Evolutionary conservation across 495 filamentous ascomycete genomes (phyloP).

Genomic region (Margaritispora aquatica): DNA sequence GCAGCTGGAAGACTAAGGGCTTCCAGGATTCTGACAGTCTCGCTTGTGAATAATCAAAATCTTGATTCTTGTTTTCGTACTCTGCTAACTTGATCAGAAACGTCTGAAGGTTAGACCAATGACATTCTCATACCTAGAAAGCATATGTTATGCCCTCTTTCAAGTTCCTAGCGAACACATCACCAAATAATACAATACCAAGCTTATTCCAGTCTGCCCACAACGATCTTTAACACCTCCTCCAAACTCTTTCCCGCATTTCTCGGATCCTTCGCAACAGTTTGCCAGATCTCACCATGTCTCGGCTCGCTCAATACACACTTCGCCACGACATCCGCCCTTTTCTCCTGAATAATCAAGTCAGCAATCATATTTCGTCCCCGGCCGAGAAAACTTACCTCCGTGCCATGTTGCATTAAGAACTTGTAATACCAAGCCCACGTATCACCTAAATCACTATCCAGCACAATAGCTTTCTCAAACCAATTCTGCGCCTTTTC

Average conservation of each 20-base stretch:
- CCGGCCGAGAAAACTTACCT: conserved; percentile 29
- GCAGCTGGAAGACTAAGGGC: too few relatives aligned
- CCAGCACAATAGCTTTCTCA: conserved; percentile 83
- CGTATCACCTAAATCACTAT: conserved; percentile 81
- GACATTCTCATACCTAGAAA: too few relatives aligned
- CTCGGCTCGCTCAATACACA: conserved; percentile 72
- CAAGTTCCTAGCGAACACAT: too few relatives aligned
- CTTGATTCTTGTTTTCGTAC: too few relatives aligned
- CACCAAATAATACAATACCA: neutral
- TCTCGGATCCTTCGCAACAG: conserved; percentile 74
- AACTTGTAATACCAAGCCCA: conserved; percentile 99
- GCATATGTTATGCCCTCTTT: too few relatives aligned
- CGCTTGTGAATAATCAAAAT: too few relatives aligned
- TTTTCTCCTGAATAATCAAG: conserved; percentile 58
- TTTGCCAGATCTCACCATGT: conserved; percentile 91
- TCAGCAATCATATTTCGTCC: conserved; percentile 8
- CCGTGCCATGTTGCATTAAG: conserved; percentile 80
- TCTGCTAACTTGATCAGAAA: too few relatives aligned
- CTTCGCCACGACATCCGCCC: conserved; percentile 69
- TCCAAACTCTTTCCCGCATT: conserved; percentile 67
- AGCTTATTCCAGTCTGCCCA: conserved; percentile 43
- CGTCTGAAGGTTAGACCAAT: too few relatives aligned
- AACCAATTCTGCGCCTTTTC: conserved; percentile 96
- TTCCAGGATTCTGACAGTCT: too few relatives aligned
- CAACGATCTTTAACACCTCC: conserved; percentile 76